A percentile compares a stretch with the other conserved stretches of the same genome.
These are phyloP conservation scores for Kwoniella dejecticola DNA, from an alignment of 768 basidiomycete genomes.

Conservation along the genomic window DNA sequence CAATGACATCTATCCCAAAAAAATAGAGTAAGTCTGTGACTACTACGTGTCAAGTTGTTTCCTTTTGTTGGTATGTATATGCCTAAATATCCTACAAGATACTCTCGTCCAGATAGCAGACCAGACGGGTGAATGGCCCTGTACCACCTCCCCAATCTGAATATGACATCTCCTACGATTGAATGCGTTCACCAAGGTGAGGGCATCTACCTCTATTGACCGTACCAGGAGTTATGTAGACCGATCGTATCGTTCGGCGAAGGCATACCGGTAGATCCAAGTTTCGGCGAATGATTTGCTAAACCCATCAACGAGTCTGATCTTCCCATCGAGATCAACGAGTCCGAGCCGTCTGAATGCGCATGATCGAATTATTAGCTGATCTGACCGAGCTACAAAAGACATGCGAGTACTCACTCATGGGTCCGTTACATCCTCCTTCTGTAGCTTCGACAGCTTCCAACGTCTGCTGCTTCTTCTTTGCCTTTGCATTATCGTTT, in stretches of 20 bases:
- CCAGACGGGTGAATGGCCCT: no score
- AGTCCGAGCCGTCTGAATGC: slow-evolving; percentile 54
- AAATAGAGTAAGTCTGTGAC: not conserved
- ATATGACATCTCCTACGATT: no score
- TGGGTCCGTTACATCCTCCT: slow-evolving; percentile 53
- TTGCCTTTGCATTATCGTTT: slow-evolving; percentile 76
- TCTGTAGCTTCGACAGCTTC: slow-evolving; percentile 43
- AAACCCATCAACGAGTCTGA: slow-evolving; percentile 47
- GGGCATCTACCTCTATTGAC: slow-evolving; percentile 1
- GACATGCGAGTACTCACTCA: slow-evolving; percentile 56
- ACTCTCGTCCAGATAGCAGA: no score
- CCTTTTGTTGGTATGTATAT: not conserved
- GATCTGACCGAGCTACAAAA: not conserved
- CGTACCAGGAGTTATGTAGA: slow-evolving; percentile 55
- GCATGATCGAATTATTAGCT: not conserved
- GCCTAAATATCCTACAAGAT: not conserved
- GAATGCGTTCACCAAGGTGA: no score
- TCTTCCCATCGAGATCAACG: slow-evolving; percentile 34
- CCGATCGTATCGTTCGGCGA: slow-evolving; percentile 53
- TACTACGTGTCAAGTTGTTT: not conserved
- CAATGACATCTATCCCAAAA: not conserved
- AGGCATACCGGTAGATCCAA: slow-evolving; percentile 40
- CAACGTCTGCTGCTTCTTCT: slow-evolving; percentile 51
- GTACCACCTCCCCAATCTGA: no score
- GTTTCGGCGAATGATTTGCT: slow-evolving; percentile 54